Base-by-base conservation (phyloP, 176 grass and related monocot genomes). In the Chrysopogon serrulatus region DNA sequence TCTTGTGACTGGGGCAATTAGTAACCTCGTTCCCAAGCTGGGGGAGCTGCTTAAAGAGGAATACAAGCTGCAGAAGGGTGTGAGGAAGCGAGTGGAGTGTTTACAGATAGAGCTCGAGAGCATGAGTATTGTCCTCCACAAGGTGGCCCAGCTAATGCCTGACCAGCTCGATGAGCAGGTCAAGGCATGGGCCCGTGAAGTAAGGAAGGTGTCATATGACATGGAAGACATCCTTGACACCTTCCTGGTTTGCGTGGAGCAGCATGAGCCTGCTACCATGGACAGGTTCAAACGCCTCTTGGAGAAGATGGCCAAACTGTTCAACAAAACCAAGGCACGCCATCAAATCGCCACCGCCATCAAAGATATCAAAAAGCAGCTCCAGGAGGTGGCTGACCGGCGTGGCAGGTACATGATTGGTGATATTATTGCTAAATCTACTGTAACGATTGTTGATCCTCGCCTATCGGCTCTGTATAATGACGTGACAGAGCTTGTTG, bases 101-200 rank as follows among this genome's bases (percentile, higher is more conserved):
- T 34, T 81, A 1, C 7, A 13, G 11, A 1, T 1, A 9, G 77
- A 79, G 42, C 62, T 79, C 0, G 13, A 68, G 78, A 37, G 12
- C 21, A 49, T 67, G 31, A 24, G 39, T 6, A 12, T 49, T 0
- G 67, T 68, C 10, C 79, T 82, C 24, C 36, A 13, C 49, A 41
- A 32, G 36, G 79, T 82, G 16, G 65, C 47, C 1, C 33, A 42
- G 24, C 5, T 59, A 24, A 68, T 18, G 24, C 36, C n/a, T 1
- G 79, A 72, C 5, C 68, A 82, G 53, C 68, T 82, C 1, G 68
- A 82, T 40, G 80, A 59, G 17, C 80, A n/a, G 80, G 27, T 72
- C 27, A 73, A 15, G 35, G n/a, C 70, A 27, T 82, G 79, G 67
- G 79, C 66, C 40, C 6, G 17, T 12, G 79, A 82, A 4, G 41